Base-by-base conservation (phyloP, 148 eudicot species). In the Silene latifolia region DNA sequence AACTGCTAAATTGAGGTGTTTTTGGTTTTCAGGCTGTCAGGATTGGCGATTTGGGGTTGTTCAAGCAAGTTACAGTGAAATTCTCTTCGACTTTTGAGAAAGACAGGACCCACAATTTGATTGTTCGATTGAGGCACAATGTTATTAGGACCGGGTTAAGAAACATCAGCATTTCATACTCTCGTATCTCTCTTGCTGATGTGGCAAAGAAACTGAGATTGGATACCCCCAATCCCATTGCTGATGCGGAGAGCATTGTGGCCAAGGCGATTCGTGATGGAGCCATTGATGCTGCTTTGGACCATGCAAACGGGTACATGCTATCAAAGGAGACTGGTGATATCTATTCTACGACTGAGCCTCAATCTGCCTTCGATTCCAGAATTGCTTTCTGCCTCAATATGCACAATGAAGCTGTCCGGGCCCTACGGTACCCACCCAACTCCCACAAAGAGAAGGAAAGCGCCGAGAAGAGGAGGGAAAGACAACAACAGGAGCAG, bases 381-480 rank as follows among this genome's bases (percentile, higher is more conserved):
- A 86, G 98, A 80, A 91, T 94, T 72, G 97, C 97, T 47, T 94
- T 94, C 79, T 94, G 97, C 76, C 83, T 94, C 3, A 91, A 94
- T 76, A 94, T 94, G 98, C 98, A 94, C 77, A 94, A 94, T 59
- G 97, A 94, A 66, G 97, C 97, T 7, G 97, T 94, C 2, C 80
- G 95, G 11, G 98, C 98, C 67, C 89, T 94, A 48, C 82, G 97
- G 23, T 94, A 88, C 76, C 98, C 97, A 0, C 93, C 95, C 0
- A 91, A 91, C 71, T 89, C 98, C 0, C 89, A 94, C 86, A 91
- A 91, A 80, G 98, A 94, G 24, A 93, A 93, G 77, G 98, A 90
- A 61, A 89, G 91, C 74, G 98, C 97, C 13, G 98, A 93, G 83
- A 93, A 93, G 93, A 93, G 98, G 76, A 91, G 97, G 71, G 98